Evolutionary conservation across 202 grass and related monocot genomes (phyloP).

Genomic region (Zizania palustris): DNA sequence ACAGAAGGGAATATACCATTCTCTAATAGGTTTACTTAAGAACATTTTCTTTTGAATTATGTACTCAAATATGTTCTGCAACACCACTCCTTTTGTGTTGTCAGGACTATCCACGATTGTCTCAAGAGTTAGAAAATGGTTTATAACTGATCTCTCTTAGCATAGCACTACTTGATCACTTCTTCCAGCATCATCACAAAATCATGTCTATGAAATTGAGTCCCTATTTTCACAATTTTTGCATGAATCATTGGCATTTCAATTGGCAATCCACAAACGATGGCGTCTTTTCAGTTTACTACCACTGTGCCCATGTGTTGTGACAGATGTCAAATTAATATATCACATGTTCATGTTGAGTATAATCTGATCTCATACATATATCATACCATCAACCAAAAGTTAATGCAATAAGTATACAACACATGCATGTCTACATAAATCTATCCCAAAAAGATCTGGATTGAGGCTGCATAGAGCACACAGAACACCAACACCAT

Average conservation of each 20-base stretch:
- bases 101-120: not conserved
- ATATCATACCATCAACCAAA: not conserved
- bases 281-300: not conserved
- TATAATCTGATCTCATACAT: not conserved
- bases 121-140: constrained; percentile 1
- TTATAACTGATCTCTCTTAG: constrained; percentile 24
- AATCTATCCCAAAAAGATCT: not conserved
- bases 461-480: not conserved
- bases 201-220: not conserved
- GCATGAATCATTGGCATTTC: not conserved
- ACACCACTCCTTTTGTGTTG: not conserved
- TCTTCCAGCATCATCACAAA: not conserved
- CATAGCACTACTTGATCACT: constrained; percentile 18
- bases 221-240: constrained; percentile 1
- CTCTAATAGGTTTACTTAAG: not conserved
- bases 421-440: not conserved
- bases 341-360: not conserved
- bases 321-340: not conserved
- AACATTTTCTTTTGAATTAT: not conserved
- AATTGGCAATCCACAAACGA: constrained; percentile 6
- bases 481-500: not conserved
- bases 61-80: not conserved
- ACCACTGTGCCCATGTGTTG: not conserved
- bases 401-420: not conserved
- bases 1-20: not conserved